These are phyloP conservation scores for Ananas comosus DNA, from an alignment of 176 grass and related monocot species.

Conservation along the genomic window DNA sequence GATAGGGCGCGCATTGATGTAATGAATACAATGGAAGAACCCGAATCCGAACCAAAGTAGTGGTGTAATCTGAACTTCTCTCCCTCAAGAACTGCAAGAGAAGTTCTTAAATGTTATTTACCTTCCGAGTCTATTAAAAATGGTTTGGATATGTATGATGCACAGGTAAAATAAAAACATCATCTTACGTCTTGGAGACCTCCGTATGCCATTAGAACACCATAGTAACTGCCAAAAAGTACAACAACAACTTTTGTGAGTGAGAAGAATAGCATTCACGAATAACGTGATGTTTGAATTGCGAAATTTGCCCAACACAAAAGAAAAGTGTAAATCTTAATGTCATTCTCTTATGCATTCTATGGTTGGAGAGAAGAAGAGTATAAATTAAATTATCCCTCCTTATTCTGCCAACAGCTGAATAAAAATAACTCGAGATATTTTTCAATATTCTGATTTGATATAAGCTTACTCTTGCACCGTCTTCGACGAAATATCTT, in stretches of 20 bases:
- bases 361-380: too few species aligned
- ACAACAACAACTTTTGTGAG: neutral
- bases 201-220: conserved; percentile 84
- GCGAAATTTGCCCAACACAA: neutral
- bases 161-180: neutral
- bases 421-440: neutral
- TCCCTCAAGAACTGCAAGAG: conserved; percentile 60
- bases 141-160: neutral
- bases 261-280: conserved; percentile 3
- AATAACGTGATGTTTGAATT: neutral
- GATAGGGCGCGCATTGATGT: conserved; percentile 46
- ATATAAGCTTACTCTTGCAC: conserved; percentile 52
- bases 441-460: neutral
- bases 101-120: conserved; percentile 2
- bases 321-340: neutral
- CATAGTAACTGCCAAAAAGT: conserved; percentile 70
- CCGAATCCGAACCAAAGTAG: conserved; percentile 52
- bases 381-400: too few species aligned
- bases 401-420: too few species aligned
- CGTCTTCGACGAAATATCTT: conserved; percentile 54
- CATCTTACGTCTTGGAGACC: conserved; percentile 82
- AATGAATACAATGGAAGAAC: conserved; percentile 80
- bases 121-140: neutral
- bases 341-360: too few species aligned
- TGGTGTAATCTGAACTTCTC: conserved; percentile 46